Evolutionary conservation across 352 stramenopile genomes (phyloP).

Genomic region (Albugo candida): DNA sequence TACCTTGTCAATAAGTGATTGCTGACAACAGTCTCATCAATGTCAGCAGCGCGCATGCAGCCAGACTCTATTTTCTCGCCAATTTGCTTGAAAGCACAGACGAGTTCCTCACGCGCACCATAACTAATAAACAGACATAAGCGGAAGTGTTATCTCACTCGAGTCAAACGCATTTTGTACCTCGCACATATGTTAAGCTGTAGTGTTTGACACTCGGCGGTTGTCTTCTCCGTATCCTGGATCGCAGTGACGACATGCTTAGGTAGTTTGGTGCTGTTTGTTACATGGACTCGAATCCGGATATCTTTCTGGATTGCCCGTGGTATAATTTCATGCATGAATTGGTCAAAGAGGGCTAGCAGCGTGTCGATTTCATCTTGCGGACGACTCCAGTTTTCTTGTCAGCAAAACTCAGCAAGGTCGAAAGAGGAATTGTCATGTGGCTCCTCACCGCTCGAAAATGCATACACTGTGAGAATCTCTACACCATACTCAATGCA

Average conservation of each 20-base stretch:
- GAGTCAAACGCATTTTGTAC: slow-evolving; percentile 7
- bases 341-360: slow-evolving; percentile 90
- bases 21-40: slow-evolving; percentile 62
- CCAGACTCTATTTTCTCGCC: slow-evolving; percentile 61
- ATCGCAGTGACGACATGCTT: slow-evolving; percentile 46
- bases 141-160: slow-evolving; percentile 1
- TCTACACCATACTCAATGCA: slow-evolving; percentile 83
- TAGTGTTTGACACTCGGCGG: slow-evolving; percentile 59
- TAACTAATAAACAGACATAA: slow-evolving; percentile 67
- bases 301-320: slow-evolving; percentile 81
- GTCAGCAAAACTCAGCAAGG: background rate
- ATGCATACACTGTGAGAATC: slow-evolving; percentile 88
- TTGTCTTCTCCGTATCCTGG: slow-evolving; percentile 75
- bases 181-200: slow-evolving; percentile 73
- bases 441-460: slow-evolving; percentile 66
- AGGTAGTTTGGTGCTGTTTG: slow-evolving; percentile 47
- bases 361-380: slow-evolving; percentile 74
- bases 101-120: slow-evolving; percentile 90
- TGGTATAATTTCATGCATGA: slow-evolving; percentile 86
- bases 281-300: slow-evolving; percentile 82
- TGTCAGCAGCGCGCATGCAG: slow-evolving; percentile 31
- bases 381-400: slow-evolving; percentile 90
- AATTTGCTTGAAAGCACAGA: slow-evolving; percentile 79
- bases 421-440: background rate
- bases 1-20: slow-evolving; percentile 67